A percentile compares a stretch with the other conserved stretches of the same genome.
Conservation (phyloP, 345 rosid species). For the Eucalyptus dawsonii region DNA sequence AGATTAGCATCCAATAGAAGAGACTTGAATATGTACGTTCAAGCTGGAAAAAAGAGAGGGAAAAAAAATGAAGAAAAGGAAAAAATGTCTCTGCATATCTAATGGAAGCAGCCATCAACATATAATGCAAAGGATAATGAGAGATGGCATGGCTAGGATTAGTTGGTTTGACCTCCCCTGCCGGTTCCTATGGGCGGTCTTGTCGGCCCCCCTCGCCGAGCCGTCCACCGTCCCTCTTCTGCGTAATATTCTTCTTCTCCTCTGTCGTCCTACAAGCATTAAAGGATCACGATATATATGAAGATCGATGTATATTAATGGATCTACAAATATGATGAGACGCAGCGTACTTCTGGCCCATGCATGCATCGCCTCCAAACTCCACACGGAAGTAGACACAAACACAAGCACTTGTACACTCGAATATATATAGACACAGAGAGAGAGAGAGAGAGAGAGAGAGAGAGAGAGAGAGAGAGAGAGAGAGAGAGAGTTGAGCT, state of each 20-base stretch:
- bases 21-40: background rate
- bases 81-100: background rate
- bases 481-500: background rate
- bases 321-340: background rate
- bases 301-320: background rate
- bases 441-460: background rate
- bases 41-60: background rate
- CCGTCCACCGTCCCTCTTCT: background rate
- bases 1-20: background rate
- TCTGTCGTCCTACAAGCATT: background rate
- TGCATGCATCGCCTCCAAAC: background rate
- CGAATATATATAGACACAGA: background rate
- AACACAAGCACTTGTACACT: background rate
- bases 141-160: background rate
- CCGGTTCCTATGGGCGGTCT: background rate
- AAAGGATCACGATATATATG: background rate
- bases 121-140: background rate
- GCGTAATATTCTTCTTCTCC: background rate
- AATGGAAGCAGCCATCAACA: background rate
- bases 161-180: background rate
- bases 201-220: background rate
- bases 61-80: too few species aligned
- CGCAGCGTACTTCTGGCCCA: background rate
- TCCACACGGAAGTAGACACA: background rate
- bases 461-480: background rate